Percentiles rank a stretch among this genome's conserved stretches.
These are phyloP conservation scores for Solanum arcanum DNA, from an alignment of 257 asterid species.

Conservation along the genomic window DNA sequence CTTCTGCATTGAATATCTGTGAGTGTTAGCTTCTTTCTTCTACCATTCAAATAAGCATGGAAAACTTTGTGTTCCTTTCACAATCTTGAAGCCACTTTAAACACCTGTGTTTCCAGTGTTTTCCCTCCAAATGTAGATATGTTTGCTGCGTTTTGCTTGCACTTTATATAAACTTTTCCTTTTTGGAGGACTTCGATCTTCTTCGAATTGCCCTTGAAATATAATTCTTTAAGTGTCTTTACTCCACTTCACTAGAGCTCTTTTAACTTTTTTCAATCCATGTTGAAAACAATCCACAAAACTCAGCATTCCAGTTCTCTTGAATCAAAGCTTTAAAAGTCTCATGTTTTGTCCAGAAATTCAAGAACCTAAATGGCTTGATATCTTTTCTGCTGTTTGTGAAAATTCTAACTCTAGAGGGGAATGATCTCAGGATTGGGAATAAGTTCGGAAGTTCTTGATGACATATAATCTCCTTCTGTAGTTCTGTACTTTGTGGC, in stretches of 20 bases:
- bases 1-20: not conserved
- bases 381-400: not conserved
- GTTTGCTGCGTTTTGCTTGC: not conserved
- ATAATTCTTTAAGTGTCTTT: not conserved
- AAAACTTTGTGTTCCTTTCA: not conserved
- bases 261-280: not conserved
- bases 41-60: not conserved
- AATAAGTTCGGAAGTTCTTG: not conserved
- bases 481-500: not conserved
- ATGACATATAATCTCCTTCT: not conserved
- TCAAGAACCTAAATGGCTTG: not conserved
- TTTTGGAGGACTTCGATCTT: not conserved
- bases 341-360: not conserved
- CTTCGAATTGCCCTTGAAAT: not conserved
- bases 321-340: not conserved
- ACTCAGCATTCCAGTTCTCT: not conserved
- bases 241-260: not conserved
- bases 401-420: not conserved
- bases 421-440: not conserved
- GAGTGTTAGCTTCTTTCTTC: not conserved
- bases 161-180: not conserved
- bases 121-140: not conserved
- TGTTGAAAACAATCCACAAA: not conserved
- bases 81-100: not conserved
- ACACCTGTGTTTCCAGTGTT: not conserved